These are phyloP conservation scores for Aquanectria penicillioides DNA, from an alignment of 2,329 filamentous ascomycete species.

Conservation along the genomic window DNA sequence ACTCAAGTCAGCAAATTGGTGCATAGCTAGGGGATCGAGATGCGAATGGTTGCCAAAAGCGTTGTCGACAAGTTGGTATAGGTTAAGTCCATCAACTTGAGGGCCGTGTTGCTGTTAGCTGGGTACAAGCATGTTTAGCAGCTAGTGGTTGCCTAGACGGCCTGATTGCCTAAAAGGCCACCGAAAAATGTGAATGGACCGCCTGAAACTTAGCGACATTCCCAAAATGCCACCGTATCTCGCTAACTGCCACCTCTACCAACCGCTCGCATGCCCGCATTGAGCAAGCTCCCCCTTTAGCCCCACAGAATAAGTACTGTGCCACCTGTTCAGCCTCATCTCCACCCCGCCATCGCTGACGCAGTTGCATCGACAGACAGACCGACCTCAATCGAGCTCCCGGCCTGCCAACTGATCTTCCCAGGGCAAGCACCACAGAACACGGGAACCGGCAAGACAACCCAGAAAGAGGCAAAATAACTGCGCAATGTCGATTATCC, in stretches of 20 bases:
- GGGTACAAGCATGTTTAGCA: not conserved
- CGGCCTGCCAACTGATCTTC: constrained; percentile 6
- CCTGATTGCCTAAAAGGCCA: not conserved
- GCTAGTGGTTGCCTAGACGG: not conserved
- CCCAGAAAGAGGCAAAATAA: not conserved
- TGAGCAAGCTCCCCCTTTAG: constrained; percentile 5
- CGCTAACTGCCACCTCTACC: not conserved
- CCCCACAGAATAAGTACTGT: constrained; percentile 27
- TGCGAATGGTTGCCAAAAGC: not conserved
- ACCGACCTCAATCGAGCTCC: constrained; percentile 22
- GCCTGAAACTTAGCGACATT: not conserved
- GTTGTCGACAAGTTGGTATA: not conserved
- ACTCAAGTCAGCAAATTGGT: too few relatives aligned
- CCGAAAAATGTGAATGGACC: not conserved
- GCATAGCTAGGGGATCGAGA: too few relatives aligned
- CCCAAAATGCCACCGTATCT: not conserved
- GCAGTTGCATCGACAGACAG: constrained; percentile 38
- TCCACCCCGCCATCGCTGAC: constrained; percentile 47
- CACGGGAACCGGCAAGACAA: constrained; percentile 9
- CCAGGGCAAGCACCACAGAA: constrained; percentile 12
- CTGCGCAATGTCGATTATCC: constrained; percentile 68
- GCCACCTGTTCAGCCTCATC: constrained; percentile 40
- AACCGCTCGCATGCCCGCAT: not conserved
- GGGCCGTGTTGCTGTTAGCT: not conserved
- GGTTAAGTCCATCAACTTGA: not conserved